Evolutionary conservation across 2,329 filamentous ascomycete genomes (phyloP), one percentile per base, ranked within the genome.

Genomic region (Trichoderma endophyticum): DNA sequence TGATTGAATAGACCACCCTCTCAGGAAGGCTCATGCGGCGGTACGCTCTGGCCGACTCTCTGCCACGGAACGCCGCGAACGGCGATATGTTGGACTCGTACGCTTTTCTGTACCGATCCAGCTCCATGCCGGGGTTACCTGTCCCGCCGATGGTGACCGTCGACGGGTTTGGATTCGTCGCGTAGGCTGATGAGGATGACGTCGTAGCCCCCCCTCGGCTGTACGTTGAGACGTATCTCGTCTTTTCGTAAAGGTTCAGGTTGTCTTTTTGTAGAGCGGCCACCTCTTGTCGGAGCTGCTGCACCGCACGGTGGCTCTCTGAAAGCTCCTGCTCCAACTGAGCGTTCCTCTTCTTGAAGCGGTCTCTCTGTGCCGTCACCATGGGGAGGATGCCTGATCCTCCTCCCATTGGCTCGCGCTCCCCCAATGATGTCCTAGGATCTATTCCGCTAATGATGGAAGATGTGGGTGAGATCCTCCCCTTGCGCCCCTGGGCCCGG

Each of bases 371-470:
- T 2, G 97, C 96, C 39, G 96, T 97, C 67, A 99, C 93, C 97
- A 99, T 99, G 39, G 96, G 97, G 28, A 99, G 85, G 75, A 99
- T 98, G 14, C 95, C 94, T 0, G 93, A 93, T 2, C 93, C 93
- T 69, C 93, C 87, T 36, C 92, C 92, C 70, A 91, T 87, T 9
- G 91, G 86, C 61, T 94, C 92, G 18, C 86, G 83, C 51, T 86
- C 82, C 9, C 82, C 80, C 62, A 82, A 84, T 56, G 76, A 74
- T 18, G 72, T 85, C 57, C 89, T 87, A 26, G 92, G 91, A 78
- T 97, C 93, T 79, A 98, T 94, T n/a, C 96, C 96, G 73, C 95
- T 98, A 77, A 99, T 98, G 77, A 99, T 98, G 24, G 95, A 98
- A 4, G 95, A 98, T 1, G 96, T 98, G 0, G 96, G 97, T 3